Conservation (phyloP, 768 basidiomycete species). For the Dioszegia aurantiaca region DNA sequence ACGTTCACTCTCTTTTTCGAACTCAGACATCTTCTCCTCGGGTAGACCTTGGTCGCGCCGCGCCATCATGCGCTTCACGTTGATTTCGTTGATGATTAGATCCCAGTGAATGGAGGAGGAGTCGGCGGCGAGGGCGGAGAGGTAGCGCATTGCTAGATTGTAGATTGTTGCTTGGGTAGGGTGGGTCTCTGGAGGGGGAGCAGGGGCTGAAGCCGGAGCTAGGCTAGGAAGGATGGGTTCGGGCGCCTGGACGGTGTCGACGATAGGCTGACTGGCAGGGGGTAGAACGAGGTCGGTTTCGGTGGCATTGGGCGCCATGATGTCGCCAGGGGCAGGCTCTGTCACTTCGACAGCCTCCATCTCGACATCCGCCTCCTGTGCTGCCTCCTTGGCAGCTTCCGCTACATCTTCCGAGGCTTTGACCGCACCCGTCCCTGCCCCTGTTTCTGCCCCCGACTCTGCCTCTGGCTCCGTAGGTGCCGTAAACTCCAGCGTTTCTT, state of each 20-base stretch:
- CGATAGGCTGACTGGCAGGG: too few relatives aligned
- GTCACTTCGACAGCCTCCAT: too few relatives aligned
- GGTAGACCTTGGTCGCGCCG: neutral
- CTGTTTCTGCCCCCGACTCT: too few relatives aligned
- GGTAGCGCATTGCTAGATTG: neutral
- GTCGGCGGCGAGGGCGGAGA: neutral
- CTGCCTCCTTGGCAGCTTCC: too few relatives aligned
- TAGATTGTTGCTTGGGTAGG: neutral
- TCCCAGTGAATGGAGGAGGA: neutral
- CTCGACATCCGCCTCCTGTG: too few relatives aligned
- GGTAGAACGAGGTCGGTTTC: too few relatives aligned
- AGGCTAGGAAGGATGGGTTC: neutral
- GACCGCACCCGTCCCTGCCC: too few relatives aligned
- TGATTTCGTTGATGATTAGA: neutral
- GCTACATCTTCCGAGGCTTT: too few relatives aligned
- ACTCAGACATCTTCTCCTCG: slow-evolving; percentile 1
- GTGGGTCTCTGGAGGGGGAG: neutral
- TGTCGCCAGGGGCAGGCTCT: too few relatives aligned
- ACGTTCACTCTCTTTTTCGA: neutral
- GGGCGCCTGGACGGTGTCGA: neutral
- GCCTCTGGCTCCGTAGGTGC: too few relatives aligned
- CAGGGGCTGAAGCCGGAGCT: neutral
- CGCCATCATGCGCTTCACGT: neutral
- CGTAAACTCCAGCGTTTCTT: too few relatives aligned
- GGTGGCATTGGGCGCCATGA: too few relatives aligned